Base-by-base conservation (phyloP, 1,284 basidiomycete species). In the Heliocybe sulcata region DNA sequence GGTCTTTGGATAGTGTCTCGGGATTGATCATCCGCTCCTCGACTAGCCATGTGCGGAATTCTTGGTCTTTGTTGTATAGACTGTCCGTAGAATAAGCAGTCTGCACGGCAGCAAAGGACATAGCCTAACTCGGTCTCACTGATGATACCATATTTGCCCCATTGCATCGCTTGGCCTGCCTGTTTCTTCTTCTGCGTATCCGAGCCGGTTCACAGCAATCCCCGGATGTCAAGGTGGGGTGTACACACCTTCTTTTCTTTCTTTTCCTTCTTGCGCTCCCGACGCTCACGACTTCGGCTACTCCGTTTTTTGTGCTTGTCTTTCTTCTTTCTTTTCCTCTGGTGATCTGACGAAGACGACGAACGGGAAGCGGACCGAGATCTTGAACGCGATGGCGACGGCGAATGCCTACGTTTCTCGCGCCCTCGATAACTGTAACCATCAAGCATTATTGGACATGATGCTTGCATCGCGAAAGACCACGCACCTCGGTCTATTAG, bases 131-230 rank as follows among this genome's bases (percentile, higher is more conserved):
- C 91, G 6, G 81, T 69, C 63, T 94, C 92, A 31, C 79, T 81
- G 57, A 96, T 90, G 58, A 91, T 80, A 1, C 93, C 93, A 66
- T 90, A 87, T 68, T 90, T 92, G 14, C 93, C 93, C 90, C 91
- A 95, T 59, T 92, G 82, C 23, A 76, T 72, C 9, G 80, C 80
- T 33, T 75, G 75, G n/a, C 78, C 72, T 2, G 68, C 73, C 26
- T 73, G 75, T 54, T 80, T 79, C 69, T 85, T 82, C 76, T 83
- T 67, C 66, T 67, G 51, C 35, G 35, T 52, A 52, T 52, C 19
- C 33, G 4, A 25, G 16, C 27, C 47, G 26, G 53, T 45, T n/a
- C n/a, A n/a, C n/a, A n/a, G n/a, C n/a, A n/a, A n/a, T n/a, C n/a
- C n/a, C n/a, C n/a, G n/a, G n/a, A n/a, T n/a, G n/a, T n/a, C n/a